phyloP scores from a whole-genome alignment of 495 filamentous ascomycete genomes.

The Trichocladium uniseriatum region DNA sequence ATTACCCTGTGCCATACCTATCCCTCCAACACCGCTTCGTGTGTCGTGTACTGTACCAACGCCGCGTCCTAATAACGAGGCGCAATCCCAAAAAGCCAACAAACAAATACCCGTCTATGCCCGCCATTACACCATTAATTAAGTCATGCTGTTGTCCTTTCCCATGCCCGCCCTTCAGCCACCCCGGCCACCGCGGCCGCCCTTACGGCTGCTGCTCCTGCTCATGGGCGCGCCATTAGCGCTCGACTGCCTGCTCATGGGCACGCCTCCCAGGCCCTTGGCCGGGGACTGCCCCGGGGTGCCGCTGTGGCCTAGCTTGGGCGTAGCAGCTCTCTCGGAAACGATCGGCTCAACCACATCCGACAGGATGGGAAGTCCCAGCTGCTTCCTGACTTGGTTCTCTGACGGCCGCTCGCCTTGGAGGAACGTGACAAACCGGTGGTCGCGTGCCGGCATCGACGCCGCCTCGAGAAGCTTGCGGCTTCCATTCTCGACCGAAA shows the following conservation, averaged over 20 bases:
- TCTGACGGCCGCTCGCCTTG: slow-evolving; percentile 36
- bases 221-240: slow-evolving; percentile 43
- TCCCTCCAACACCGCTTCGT: not conserved
- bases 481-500: slow-evolving; percentile 35
- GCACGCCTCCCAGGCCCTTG: slow-evolving; percentile 26
- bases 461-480: slow-evolving; percentile 37
- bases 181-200: slow-evolving; percentile 21
- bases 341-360: slow-evolving; percentile 22
- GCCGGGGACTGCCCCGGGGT: slow-evolving; percentile 23
- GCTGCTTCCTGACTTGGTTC: slow-evolving; percentile 32
- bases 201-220: slow-evolving; percentile 33
- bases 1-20: not conserved
- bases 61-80: not conserved
- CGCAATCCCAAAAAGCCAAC: not conserved
- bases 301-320: slow-evolving; percentile 21
- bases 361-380: slow-evolving; percentile 30
- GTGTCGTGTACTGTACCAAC: not conserved
- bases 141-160: not conserved
- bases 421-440: slow-evolving; percentile 31
- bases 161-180: slow-evolving; percentile 2
- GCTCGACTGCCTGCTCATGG: slow-evolving; percentile 44
- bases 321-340: slow-evolving; percentile 18
- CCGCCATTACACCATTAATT: not conserved
- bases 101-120: not conserved
- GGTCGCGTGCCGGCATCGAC: slow-evolving; percentile 28